Evolutionary conservation across 257 asterid species (phyloP).

Genomic region (Nicotiana benthamiana): DNA sequence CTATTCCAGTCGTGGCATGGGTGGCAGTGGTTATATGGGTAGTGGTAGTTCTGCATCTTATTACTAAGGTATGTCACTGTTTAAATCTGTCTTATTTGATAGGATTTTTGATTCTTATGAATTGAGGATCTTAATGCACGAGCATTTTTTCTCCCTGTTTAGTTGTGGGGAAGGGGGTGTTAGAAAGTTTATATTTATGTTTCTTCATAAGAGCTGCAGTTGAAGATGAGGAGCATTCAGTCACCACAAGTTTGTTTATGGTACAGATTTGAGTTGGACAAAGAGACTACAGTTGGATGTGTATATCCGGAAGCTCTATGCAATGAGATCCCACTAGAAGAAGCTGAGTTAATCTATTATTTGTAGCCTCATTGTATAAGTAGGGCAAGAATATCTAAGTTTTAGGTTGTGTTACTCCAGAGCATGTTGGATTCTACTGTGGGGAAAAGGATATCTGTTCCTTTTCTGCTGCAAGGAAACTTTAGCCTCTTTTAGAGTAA

Average conservation of each 20-base stretch:
- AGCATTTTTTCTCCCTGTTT: not conserved
- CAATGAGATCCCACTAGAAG: slow-evolving; percentile 7
- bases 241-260: slow-evolving; percentile 21
- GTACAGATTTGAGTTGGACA: slow-evolving; percentile 27
- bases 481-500: not conserved
- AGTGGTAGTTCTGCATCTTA: slow-evolving; percentile 80
- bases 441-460: not conserved
- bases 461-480: slow-evolving; percentile 18
- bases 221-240: slow-evolving; percentile 16
- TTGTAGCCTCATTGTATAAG: slow-evolving; percentile 7
- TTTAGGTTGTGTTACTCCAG: slow-evolving; percentile 1
- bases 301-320: slow-evolving; percentile 12
- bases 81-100: not conserved
- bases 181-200: not conserved
- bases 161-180: not conserved
- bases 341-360: slow-evolving; percentile 7
- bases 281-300: slow-evolving; percentile 23
- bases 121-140: not conserved
- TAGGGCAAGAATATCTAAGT: slow-evolving; percentile 7
- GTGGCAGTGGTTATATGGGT: slow-evolving; percentile 78
- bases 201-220: slow-evolving; percentile 12
- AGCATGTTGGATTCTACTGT: slow-evolving; percentile 2
- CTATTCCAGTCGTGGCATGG: slow-evolving; percentile 66
- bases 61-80: slow-evolving; percentile 45
- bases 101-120: not conserved